Evolutionary conservation across 2,329 filamentous ascomycete species (phyloP).

Genomic region (Fusarium oligoseptatum): DNA sequence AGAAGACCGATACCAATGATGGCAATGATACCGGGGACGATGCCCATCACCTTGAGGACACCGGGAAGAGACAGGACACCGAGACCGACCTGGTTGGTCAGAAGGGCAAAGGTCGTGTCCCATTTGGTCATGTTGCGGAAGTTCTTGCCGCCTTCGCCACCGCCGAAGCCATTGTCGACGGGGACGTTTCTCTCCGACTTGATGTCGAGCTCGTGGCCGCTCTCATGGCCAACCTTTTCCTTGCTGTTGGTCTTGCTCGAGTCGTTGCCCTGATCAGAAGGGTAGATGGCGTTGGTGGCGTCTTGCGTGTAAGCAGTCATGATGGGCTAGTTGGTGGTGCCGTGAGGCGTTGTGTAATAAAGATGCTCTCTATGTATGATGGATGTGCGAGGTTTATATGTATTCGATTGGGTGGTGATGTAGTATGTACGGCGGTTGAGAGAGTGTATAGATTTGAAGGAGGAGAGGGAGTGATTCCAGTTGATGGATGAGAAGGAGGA

Average conservation of each 20-base stretch:
- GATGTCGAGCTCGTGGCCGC: slow-evolving; percentile 27
- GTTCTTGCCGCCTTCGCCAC: slow-evolving; percentile 48
- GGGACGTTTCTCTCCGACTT: slow-evolving; percentile 34
- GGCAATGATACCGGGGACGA: slow-evolving; percentile 76
- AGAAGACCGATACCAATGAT: slow-evolving; percentile 74
- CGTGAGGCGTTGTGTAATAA: slow-evolving; percentile 5
- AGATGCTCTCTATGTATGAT: not conserved
- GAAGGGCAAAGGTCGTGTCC: slow-evolving; percentile 51
- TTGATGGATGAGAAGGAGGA: slow-evolving; percentile 5
- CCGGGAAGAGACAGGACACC: slow-evolving; percentile 77
- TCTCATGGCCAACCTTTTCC: slow-evolving; percentile 42
- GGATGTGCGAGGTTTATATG: not conserved
- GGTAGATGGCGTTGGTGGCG: slow-evolving; percentile 41
- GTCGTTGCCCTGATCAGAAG: slow-evolving; percentile 44
- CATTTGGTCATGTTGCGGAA: slow-evolving; percentile 52
- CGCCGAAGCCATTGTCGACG: slow-evolving; percentile 47
- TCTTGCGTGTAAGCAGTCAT: slow-evolving; percentile 40
- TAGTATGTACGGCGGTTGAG: not conserved
- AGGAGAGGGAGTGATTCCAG: slow-evolving; percentile 8
- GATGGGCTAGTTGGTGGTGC: slow-evolving; percentile 9
- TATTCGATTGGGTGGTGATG: slow-evolving; percentile 10
- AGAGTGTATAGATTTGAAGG: not conserved
- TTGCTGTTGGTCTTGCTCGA: slow-evolving; percentile 46
- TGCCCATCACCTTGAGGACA: slow-evolving; percentile 75
- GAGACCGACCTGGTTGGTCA: slow-evolving; percentile 53